Evolutionary conservation across 2,329 filamentous ascomycete species (phyloP).

Genomic region (Diaporthe sp.): DNA sequence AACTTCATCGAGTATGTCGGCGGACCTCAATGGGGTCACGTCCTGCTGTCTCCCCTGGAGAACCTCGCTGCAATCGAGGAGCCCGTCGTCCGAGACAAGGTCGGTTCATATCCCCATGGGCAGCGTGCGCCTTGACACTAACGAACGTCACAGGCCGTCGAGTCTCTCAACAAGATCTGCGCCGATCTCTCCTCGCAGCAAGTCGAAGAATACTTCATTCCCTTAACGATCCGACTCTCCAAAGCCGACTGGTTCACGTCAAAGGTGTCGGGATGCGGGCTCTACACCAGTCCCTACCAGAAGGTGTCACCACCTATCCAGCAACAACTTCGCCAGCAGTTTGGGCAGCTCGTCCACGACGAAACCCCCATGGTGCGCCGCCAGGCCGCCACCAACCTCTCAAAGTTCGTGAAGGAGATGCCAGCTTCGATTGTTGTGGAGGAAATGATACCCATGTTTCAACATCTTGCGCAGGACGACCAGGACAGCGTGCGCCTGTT

Average conservation of each 20-base stretch:
- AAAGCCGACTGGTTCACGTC: conserved; percentile 99
- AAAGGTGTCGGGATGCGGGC: conserved; percentile 96
- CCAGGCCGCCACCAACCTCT: conserved; percentile 95
- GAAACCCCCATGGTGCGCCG: conserved; percentile 99
- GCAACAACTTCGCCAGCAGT: conserved; percentile 92
- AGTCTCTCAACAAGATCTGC: conserved; percentile 99
- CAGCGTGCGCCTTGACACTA: conserved; percentile 40
- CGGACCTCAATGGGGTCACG: conserved; percentile 92
- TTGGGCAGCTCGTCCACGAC: conserved; percentile 93
- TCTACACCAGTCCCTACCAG: conserved; percentile 93
- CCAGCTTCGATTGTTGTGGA: conserved; percentile 91
- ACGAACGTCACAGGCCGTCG: conserved; percentile 80
- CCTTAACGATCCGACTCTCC: conserved; percentile 92
- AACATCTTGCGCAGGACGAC: conserved; percentile 95
- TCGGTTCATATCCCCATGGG: conserved; percentile 56
- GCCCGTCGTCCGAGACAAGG: conserved; percentile 97
- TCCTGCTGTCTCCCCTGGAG: conserved; percentile 96
- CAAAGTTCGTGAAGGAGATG: conserved; percentile 99
- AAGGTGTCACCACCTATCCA: conserved; percentile 91
- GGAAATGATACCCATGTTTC: conserved; percentile 99
- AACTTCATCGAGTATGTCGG: conserved; percentile 98
- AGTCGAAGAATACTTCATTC: conserved; percentile 97
- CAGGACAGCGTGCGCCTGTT: conserved; percentile 97
- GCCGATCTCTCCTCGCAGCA: conserved; percentile 90
- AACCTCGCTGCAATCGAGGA: conserved; percentile 99